Base-by-base conservation (phyloP, 257 asterid genomes). In the Scutellaria minor region DNA sequence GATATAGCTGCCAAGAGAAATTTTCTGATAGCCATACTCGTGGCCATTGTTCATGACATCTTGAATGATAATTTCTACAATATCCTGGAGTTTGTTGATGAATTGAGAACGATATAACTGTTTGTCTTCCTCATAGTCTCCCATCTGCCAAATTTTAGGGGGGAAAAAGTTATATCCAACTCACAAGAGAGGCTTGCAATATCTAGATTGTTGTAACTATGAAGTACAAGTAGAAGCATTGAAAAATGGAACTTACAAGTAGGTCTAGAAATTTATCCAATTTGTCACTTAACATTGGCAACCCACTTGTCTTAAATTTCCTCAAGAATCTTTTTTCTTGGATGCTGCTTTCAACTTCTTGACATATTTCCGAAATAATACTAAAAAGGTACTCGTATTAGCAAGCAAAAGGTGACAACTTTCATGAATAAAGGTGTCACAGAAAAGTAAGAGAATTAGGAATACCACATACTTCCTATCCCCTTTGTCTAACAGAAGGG, bases 51-150 rank as follows among this genome's bases (percentile, higher is more conserved):
- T 61, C 96, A 95, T 95, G 55, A 95, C 87, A 88, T 95, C 99
- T 80, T 95, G 91, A 77, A 79, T 78, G 80, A 94, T 88, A 74
- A 92, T 92, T 85, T 95, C 98, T 71, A 87, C 62, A 61, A 92
- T 90, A 84, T 95, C 99, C 84, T 95, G 99, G 79, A 95, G 83
- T 56, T 76, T 90, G 85, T 90, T 95, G 57, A 92, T 83, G 75
- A 95, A 79, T 76, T 84, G 93, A 77, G 94, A 81, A 64, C 83
- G 80, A 70, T 86, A 81, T 42, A 69, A 8, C 66, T 78, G 86
- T 44, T 7, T 64, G 46, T 20, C 66, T 53, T 84, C 98, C 41
- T 77, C 90, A 68, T 74, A 73, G 58, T 85, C 90, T 20, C 75
- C 70, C 82, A 83, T 81, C 99, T 91, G 88, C 59, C 54, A 66